Evolutionary conservation across 1,284 basidiomycete species (phyloP).

Genomic region (Ceratobasidium sp.): DNA sequence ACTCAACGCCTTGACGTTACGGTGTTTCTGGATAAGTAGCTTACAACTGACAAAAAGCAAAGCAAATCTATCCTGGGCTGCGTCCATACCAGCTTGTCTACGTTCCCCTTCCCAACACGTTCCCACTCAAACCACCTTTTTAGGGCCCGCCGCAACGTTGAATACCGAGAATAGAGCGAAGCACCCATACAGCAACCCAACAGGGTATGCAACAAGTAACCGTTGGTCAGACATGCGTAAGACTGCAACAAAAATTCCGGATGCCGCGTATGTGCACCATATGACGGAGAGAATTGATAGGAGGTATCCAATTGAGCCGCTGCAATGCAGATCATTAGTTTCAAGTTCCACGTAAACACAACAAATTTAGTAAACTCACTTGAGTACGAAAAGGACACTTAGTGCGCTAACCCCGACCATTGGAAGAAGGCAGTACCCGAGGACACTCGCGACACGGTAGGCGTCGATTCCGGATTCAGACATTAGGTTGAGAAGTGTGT

Average conservation of each 20-base stretch:
- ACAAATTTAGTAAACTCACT: conserved; percentile 63
- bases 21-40: neutral
- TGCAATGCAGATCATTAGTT: conserved; percentile 1
- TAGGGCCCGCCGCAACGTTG: conserved; percentile 52
- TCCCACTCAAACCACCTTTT: neutral
- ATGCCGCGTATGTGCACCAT: conserved; percentile 96
- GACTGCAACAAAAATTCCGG: conserved; percentile 91
- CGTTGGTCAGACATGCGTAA: conserved; percentile 93
- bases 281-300: conserved; percentile 80
- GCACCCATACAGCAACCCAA: conserved; percentile 89
- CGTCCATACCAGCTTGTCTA: neutral
- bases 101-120: neutral
- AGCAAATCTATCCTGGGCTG: neutral
- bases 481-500: conserved; percentile 97
- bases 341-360: neutral
- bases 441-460: conserved; percentile 92
- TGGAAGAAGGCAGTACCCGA: conserved; percentile 96
- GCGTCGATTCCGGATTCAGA: conserved; percentile 94
- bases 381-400: conserved; percentile 85
- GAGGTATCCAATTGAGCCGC: conserved; percentile 82
- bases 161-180: conserved; percentile 89
- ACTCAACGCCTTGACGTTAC: neutral
- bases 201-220: conserved; percentile 91
- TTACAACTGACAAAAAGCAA: conserved; percentile 3
- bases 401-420: conserved; percentile 95